Evolutionary conservation across 768 basidiomycete species (phyloP).

Genomic region (Suillus alpinus): DNA sequence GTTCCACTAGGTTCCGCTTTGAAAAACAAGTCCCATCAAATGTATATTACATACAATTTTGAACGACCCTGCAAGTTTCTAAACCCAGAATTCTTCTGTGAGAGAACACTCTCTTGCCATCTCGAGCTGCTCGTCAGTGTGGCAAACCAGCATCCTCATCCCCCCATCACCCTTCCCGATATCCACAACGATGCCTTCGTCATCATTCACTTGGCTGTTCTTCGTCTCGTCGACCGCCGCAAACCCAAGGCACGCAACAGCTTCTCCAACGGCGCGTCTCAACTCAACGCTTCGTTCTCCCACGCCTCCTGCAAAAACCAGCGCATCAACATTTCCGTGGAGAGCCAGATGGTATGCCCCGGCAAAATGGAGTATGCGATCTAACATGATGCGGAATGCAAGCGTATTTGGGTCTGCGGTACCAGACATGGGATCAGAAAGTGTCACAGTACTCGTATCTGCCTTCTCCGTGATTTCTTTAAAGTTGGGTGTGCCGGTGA

Average conservation of each 20-base stretch:
- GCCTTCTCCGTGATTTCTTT: slow-evolving; percentile 56
- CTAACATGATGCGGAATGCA: slow-evolving; percentile 78
- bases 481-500: slow-evolving; percentile 84
- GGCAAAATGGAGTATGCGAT: slow-evolving; percentile 69
- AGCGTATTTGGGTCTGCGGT: slow-evolving; percentile 43
- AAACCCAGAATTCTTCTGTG: slow-evolving; percentile 13
- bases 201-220: slow-evolving; percentile 39
- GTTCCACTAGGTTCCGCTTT: neutral
- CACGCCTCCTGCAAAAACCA: slow-evolving; percentile 88
- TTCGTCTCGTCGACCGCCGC: slow-evolving; percentile 43
- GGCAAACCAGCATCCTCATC: slow-evolving; percentile 52
- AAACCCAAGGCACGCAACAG: slow-evolving; percentile 63
- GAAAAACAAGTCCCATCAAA: neutral
- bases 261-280: slow-evolving; percentile 52
- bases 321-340: slow-evolving; percentile 62
- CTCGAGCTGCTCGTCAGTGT: slow-evolving; percentile 63
- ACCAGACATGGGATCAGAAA: slow-evolving; percentile 16
- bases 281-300: slow-evolving; percentile 73
- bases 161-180: slow-evolving; percentile 33
- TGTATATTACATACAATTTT: neutral
- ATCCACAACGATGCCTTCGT: slow-evolving; percentile 44
- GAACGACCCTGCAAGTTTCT: neutral
- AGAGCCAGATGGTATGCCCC: slow-evolving; percentile 78
- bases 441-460: slow-evolving; percentile 17
- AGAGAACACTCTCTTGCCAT: slow-evolving; percentile 43